A percentile compares a stretch with the other conserved stretches of the same genome.
These are phyloP conservation scores for Brasilioporus rufonigricans DNA, from an alignment of 768 basidiomycete genomes.

Conservation along the genomic window DNA sequence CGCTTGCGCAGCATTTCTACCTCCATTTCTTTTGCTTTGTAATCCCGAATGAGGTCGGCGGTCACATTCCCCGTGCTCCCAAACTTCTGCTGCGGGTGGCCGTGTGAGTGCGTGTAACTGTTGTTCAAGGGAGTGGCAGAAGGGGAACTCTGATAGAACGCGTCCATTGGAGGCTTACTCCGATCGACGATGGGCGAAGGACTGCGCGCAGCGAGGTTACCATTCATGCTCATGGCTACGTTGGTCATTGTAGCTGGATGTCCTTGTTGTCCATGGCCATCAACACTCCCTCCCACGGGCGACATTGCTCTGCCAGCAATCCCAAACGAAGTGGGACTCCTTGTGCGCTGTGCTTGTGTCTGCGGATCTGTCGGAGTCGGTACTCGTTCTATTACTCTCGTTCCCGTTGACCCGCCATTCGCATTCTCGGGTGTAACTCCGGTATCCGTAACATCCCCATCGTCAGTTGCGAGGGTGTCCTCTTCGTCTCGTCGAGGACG, in stretches of 20 bases:
- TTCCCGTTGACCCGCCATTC: conserved; percentile 26
- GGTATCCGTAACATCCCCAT: conserved; percentile 49
- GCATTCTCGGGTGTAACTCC: conserved; percentile 41
- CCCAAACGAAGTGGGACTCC: conserved; percentile 52
- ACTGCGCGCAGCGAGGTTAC: conserved; percentile 46
- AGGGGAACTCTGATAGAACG: conserved; percentile 47
- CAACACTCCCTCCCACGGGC: conserved; percentile 40
- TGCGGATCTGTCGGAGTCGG: conserved; percentile 53
- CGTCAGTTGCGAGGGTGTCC: conserved; percentile 42
- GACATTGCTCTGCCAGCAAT: conserved; percentile 56
- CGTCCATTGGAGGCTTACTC: conserved; percentile 56
- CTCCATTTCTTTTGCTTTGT: conserved; percentile 81
- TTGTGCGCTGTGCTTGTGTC: conserved; percentile 38
- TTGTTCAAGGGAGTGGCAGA: conserved; percentile 47
- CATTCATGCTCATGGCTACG: conserved; percentile 52
- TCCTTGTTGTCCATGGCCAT: conserved; percentile 21
- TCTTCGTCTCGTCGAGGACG: conserved; percentile 48
- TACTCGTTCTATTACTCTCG: conserved; percentile 43
- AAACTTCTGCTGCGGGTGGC: conserved; percentile 32
- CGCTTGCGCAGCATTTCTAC: conserved; percentile 73
- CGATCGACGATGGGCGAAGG: conserved; percentile 59
- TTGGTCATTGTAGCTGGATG: conserved; percentile 50
- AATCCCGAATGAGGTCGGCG: conserved; percentile 73
- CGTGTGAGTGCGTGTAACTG: conserved; percentile 45
- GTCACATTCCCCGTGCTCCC: conserved; percentile 68